These are phyloP conservation scores for Monilinia polystroma DNA, from an alignment of 2,329 filamentous ascomycete genomes.

Conservation along the genomic window DNA sequence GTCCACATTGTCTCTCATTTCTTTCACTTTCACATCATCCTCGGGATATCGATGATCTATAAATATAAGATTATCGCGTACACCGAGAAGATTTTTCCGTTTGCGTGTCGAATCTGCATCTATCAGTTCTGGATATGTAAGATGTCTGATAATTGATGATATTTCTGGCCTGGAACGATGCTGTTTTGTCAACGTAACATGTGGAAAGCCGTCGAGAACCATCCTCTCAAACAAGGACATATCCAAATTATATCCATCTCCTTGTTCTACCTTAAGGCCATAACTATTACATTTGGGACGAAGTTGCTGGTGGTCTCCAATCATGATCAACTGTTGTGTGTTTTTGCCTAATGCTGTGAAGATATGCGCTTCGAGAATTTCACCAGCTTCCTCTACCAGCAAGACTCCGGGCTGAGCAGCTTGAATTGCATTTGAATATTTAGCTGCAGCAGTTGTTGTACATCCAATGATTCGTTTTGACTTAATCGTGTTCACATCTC, in stretches of 20 bases:
- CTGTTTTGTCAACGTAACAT: conserved; percentile 57
- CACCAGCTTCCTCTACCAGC: conserved; percentile 70
- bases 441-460: conserved; percentile 70
- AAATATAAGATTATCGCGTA: conserved; percentile 62
- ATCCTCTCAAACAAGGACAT: conserved; percentile 68
- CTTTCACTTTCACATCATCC: conserved; percentile 46
- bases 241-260: conserved; percentile 65
- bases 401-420: conserved; percentile 54
- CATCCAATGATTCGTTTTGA: conserved; percentile 63
- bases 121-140: conserved; percentile 62
- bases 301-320: conserved; percentile 73
- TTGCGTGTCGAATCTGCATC: conserved; percentile 53
- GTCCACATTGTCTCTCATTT: conserved; percentile 50
- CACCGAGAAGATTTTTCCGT: conserved; percentile 52
- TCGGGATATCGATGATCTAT: conserved; percentile 62
- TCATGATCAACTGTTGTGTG: conserved; percentile 64
- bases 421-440: conserved; percentile 54
- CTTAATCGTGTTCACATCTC: conserved; percentile 47
- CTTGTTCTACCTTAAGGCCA: conserved; percentile 59
- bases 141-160: conserved; percentile 53
- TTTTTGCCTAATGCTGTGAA: conserved; percentile 56
- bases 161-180: conserved; percentile 71
- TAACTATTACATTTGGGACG: conserved; percentile 64
- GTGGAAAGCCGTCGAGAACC: conserved; percentile 53
- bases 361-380: conserved; percentile 68